Base-by-base conservation (phyloP, 768 basidiomycete species). In the Pisolithus marmoratus region DNA sequence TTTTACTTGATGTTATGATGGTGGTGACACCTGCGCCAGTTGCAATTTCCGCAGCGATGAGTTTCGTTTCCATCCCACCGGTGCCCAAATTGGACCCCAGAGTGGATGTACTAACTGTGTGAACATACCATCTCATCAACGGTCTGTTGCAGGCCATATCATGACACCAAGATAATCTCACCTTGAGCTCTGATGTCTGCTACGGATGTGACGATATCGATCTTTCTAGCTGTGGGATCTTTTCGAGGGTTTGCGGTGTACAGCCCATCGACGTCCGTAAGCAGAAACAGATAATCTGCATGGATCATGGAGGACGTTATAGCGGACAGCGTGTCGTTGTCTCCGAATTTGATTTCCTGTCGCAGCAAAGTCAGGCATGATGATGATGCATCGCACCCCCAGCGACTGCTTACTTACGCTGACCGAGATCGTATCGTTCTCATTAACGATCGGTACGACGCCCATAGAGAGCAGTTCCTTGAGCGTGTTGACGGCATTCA, bases 341-440 rank as follows among this genome's bases (percentile, higher is more conserved):
- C 96, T 45, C 96, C 96, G 59, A 99, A 99, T 89, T 94, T 95
- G 56, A 99, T 98, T 86, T 99, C 96, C 92, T 94, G 62, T 8
- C 8, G 8, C 19, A 19, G n/a, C 31, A 42, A 42, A 27, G 11
- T 29, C 50, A 41, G 42, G 8, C 15, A 47, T 15, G 20, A 8
- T 36, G 26, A 14, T 23, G 24, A 15, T 19, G n/a, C n/a, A 31
- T 9, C 5, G 3, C 19, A 3, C 26, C 14, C 31, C 14, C 31
- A 14, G 3, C 47, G 20, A 27, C 23, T 26, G 29, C 23, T 26
- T 7, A 81, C 90, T 66, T 65, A 95, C 93, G 72, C 92, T 93
- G 53, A 99, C 96, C 22, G 94, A 95, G 34, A 99, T 84, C 0
- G 96, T 98, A 66, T 99, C 96, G 60, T 99, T 99, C 69, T 99